Evolutionary conservation across 169 alveolate genomes (phyloP).

Genomic region (Amoebophrya sp.): DNA sequence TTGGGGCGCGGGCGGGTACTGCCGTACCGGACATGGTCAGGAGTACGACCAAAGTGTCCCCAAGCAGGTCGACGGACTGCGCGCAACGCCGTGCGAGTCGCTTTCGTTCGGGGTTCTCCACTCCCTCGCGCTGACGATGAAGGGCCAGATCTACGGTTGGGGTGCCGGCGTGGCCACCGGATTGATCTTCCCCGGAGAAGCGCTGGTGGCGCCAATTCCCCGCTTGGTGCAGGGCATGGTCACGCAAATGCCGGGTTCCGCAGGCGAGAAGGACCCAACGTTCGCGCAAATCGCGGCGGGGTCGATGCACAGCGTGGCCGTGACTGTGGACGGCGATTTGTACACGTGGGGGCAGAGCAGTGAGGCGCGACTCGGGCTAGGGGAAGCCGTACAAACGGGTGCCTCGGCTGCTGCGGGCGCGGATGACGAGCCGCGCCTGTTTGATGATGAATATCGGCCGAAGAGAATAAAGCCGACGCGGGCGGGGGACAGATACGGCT

Average conservation of each 20-base stretch:
- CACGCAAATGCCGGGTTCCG: background rate
- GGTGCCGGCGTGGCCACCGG: conserved; percentile 20
- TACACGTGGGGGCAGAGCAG: conserved; percentile 25
- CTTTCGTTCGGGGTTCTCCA: conserved; percentile 22
- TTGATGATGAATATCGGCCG: background rate
- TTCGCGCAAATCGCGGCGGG: conserved; percentile 13
- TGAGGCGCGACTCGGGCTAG: conserved; percentile 22
- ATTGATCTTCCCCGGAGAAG: conserved; percentile 8
- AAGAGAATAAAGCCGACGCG: background rate
- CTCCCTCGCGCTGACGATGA: conserved; percentile 18
- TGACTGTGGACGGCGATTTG: conserved; percentile 14
- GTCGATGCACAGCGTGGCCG: conserved; percentile 17
- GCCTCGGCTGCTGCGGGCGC: background rate
- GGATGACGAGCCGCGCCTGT: background rate
- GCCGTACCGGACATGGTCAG: background rate
- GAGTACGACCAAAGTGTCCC: background rate
- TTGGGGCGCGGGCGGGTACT: background rate
- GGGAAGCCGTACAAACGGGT: too few relatives aligned
- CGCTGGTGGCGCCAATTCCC: conserved; percentile 7
- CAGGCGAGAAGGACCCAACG: background rate
- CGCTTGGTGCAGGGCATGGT: conserved; percentile 17
- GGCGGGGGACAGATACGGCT: background rate
- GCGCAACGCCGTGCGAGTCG: conserved; percentile 18
- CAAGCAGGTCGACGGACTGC: background rate
- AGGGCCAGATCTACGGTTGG: conserved; percentile 20